Percentiles rank a stretch among this genome's conserved stretches.
Evolutionary conservation across 352 stramenopile genomes (phyloP).

Genomic region (Globisporangium irregulare): DNA sequence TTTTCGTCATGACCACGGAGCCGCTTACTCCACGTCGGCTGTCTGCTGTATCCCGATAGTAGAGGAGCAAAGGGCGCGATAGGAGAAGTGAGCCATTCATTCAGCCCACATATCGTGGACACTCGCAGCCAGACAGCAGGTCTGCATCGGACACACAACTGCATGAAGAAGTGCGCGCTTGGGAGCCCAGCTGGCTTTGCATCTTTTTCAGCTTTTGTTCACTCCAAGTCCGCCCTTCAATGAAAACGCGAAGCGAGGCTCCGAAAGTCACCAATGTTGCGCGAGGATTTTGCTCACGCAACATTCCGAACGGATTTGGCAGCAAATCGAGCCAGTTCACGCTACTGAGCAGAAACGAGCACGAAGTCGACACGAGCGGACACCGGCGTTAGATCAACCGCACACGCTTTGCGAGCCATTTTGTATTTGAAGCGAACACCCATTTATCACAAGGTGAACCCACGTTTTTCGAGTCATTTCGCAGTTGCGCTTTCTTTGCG

Average conservation of each 20-base stretch:
- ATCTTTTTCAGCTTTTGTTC: neutral
- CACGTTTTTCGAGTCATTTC: neutral
- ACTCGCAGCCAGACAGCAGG: neutral
- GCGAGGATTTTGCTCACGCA: neutral
- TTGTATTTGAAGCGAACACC: neutral
- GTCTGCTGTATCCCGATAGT: neutral
- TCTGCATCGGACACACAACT: neutral
- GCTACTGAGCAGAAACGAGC: neutral
- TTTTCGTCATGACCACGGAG: neutral
- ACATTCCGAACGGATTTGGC: neutral
- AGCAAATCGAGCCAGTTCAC: neutral
- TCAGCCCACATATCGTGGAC: neutral
- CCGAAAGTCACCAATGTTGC: neutral
- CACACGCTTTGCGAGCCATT: neutral
- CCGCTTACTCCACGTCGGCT: neutral
- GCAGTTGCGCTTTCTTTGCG: neutral
- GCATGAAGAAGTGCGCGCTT: neutral
- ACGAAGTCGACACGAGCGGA: neutral
- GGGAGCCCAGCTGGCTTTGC: neutral
- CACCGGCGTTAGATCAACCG: neutral
- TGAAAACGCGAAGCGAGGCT: neutral
- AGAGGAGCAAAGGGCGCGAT: neutral
- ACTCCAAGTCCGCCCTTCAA: neutral
- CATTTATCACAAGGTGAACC: neutral
- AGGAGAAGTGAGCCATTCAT: neutral